Percentiles rank a stretch among this genome's conserved stretches.
phyloP scores from a whole-genome alignment of 2,329 filamentous ascomycete genomes.

The Calonectria henricotiae region DNA sequence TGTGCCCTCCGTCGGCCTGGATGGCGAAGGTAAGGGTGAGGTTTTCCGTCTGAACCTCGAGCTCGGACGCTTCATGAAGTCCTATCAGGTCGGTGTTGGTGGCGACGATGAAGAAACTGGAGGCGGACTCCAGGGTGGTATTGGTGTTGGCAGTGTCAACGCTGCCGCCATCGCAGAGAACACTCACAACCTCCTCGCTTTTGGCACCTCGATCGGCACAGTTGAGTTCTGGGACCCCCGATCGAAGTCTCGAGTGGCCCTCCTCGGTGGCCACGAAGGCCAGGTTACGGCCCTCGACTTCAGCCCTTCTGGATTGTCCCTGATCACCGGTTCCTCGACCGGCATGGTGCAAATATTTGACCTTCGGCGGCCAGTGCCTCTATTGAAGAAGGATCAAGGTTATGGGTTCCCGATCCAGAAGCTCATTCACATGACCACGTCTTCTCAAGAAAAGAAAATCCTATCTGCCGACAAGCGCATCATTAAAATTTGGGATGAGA shows the following conservation, averaged over 20 bases:
- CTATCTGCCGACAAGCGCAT: constrained; percentile 94
- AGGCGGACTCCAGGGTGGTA: constrained; percentile 87
- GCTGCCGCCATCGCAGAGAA: constrained; percentile 88
- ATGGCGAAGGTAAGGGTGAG: constrained; percentile 88
- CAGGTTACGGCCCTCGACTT: constrained; percentile 93
- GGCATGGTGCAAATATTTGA: constrained; percentile 95
- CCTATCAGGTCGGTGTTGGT: constrained; percentile 92
- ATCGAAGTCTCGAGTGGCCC: constrained; percentile 84
- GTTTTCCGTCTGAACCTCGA: constrained; percentile 95
- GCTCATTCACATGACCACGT: constrained; percentile 80
- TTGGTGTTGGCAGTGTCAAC: constrained; percentile 89
- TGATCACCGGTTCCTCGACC: constrained; percentile 89
- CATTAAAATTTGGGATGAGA: constrained; percentile 96
- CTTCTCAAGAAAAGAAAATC: constrained; percentile 87
- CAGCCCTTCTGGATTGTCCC: constrained; percentile 84
- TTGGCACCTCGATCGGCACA: constrained; percentile 94
- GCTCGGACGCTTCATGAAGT: constrained; percentile 92
- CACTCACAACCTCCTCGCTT: constrained; percentile 91
- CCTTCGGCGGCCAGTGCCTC: constrained; percentile 86
- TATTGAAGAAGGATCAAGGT: constrained; percentile 95
- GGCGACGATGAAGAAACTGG: constrained; percentile 83
- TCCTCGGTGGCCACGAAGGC: constrained; percentile 78
- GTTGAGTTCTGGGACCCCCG: constrained; percentile 97
- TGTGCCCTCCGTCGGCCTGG: constrained; percentile 89
- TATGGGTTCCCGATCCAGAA: constrained; percentile 95